Evolutionary conservation across 805 yeast species (phyloP), one percentile per base, ranked within the genome.

Genomic region (Candida lessepsii): DNA sequence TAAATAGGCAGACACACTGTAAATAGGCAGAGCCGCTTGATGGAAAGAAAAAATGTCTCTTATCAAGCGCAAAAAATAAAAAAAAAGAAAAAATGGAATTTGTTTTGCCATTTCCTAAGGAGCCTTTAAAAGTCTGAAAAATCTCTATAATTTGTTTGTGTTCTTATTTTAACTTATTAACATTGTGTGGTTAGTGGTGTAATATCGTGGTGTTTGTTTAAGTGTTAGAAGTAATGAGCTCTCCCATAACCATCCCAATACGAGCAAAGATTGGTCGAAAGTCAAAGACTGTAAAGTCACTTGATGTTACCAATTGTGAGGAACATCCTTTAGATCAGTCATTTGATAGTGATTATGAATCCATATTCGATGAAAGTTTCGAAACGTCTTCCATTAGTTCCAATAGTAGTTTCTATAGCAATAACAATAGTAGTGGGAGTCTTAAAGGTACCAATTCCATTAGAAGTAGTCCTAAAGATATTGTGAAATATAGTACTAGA

Each of bases 281-380:
- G 23, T 25, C 29, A 8, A 34, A 25, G 13, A 24, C 37, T 16
- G 21, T 34, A 3, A 34, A 34, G n/a, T 24, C 30, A 6, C 37
- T 34, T 11, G 29, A 34, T 17, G 37, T 25, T 24, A 18, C 13
- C 5, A 25, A 24, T 34, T 34, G 37, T 26, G 37, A 24, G 8
- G 37, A 34, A 34, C 37, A 34, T 13, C 37, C 37, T 3, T 32
- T 32, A 16, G 35, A 32, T 14, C 35, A 32, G 14, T 21, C 28
- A 5, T 20, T 32, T 36, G 40, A 36, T 21, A 36, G 40, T 29
- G 40, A 36, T 13, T 32, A 27, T 17, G 48, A 44, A 3, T 41
- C 45, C 16, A 20, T 45, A 7, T 45, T 45, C 35, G 49, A 46
- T 15, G 46, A 46, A 9, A 19, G 36, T 13, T 46, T 41, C 20